Base-by-base conservation (phyloP, 2,329 filamentous ascomycete genomes). In the Xylariaceae sp. region DNA sequence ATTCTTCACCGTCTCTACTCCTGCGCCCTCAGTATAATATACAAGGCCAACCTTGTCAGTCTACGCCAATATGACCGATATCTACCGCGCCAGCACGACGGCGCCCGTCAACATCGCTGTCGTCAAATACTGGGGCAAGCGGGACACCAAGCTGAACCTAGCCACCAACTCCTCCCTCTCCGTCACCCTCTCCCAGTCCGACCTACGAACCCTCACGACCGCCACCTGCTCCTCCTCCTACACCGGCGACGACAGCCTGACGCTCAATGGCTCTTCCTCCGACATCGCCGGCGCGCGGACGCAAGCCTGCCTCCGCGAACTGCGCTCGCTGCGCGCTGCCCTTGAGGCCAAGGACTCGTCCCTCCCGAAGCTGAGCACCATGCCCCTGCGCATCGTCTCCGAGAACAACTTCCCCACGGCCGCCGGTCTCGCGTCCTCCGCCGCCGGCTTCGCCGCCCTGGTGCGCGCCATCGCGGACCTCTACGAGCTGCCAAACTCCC, bases 61-160 rank as follows among this genome's bases (percentile, higher is more conserved):
- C 30, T 40, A 6, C 2, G 38, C 12, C 2, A 45, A 19, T 15
- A 75, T 75, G 72, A 65, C 70, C 24, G 72, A 72, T 43, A 78
- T 97, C 59, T 90, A 94, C 73, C 85, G 89, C 58, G 88, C 93
- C 55, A 96, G 87, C 73, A 96, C 93, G 45, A 97, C 90, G 50
- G 93, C 93, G 31, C 93, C 91, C 12, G 91, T 97, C 62, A 97
- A 97, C 74, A 97, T 97, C 63, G 91, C 91, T 52, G 90, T 97
- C 43, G 93, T 97, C 71, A 97, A 97, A 86, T 94, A 98, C 79
- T 98, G 94, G 93, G 93, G 94, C 56, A 98, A 98, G 72, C 87
- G 93, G 49, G 90, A 97, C 67, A 69, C 87, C 39, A 88, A 87
- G 64, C 81, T 97, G 57, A 98, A 98, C 69, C 85, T 97, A 42